Percentiles rank a stretch among this genome's conserved stretches.
Evolutionary conservation across 1,284 basidiomycete species (phyloP).

Genomic region (Ganoderma boninense): DNA sequence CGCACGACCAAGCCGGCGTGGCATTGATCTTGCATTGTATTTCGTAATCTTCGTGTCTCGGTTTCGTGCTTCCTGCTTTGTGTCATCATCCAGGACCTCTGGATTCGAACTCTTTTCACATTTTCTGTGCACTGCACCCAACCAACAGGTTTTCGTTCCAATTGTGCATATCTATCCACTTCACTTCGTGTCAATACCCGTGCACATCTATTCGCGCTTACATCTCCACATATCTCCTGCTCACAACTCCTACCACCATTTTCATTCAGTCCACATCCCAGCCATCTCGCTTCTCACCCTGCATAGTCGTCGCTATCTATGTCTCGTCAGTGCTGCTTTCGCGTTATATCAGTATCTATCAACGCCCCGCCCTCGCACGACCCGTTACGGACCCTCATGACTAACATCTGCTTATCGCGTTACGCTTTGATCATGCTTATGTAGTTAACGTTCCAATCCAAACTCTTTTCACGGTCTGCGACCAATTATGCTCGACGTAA

Average conservation of each 20-base stretch:
- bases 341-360: constrained; percentile 37
- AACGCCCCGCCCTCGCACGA: constrained; percentile 34
- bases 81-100: constrained; percentile 8
- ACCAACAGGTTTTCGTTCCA: constrained; percentile 15
- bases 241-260: constrained; percentile 3
- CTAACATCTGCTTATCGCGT: constrained; percentile 24
- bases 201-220: constrained; percentile 4
- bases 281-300: constrained; percentile 3
- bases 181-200: constrained; percentile 17
- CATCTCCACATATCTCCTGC: constrained; percentile 6
- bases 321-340: constrained; percentile 34
- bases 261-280: background rate
- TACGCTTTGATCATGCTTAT: constrained; percentile 35
- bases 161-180: constrained; percentile 22
- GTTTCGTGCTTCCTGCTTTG: constrained; percentile 6
- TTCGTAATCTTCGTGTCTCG: background rate
- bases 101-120: background rate
- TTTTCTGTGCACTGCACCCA: constrained; percentile 8
- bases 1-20: constrained; percentile 29
- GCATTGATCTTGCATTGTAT: constrained; percentile 18
- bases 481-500: constrained; percentile 15
- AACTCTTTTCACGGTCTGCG: constrained; percentile 27
- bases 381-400: constrained; percentile 32
- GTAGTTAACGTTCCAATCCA: constrained; percentile 30
- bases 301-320: constrained; percentile 35